phyloP scores from a whole-genome alignment of 2,329 filamentous ascomycete species.

The Diaporthe batatas region DNA sequence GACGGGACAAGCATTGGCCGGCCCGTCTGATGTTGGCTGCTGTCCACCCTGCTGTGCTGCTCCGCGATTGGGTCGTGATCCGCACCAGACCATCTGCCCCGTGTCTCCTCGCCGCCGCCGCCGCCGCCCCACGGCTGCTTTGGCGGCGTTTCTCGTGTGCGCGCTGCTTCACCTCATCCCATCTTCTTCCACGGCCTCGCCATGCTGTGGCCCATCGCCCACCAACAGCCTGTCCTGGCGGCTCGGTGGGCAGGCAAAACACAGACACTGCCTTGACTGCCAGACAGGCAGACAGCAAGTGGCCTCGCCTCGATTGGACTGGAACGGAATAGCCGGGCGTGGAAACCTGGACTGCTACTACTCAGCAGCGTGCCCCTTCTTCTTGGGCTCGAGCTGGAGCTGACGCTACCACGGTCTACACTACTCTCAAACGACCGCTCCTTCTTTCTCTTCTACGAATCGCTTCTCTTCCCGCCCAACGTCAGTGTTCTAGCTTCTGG shows the following conservation, averaged over 20 bases:
- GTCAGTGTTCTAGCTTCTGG: conserved; percentile 19
- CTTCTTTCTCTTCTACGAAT: conserved; percentile 24
- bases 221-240: neutral
- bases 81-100: conserved; percentile 29
- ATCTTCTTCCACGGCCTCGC: neutral
- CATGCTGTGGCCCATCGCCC: neutral
- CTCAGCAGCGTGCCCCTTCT: neutral
- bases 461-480: conserved; percentile 25
- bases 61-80: conserved; percentile 31
- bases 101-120: neutral
- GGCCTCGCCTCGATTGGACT: neutral
- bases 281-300: neutral
- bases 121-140: conserved; percentile 12
- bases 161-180: conserved; percentile 23
- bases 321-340: neutral
- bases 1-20: conserved; percentile 19
- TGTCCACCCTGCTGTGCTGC: neutral
- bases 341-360: neutral
- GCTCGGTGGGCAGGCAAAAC: neutral
- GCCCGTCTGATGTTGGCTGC: neutral
- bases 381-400: neutral
- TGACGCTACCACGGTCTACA: conserved; percentile 11
- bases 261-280: neutral
- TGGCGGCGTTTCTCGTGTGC: conserved; percentile 19
- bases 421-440: conserved; percentile 31